These are phyloP conservation scores for Eutrema yunnanense DNA, from an alignment of 345 rosid species.

Conservation along the genomic window DNA sequence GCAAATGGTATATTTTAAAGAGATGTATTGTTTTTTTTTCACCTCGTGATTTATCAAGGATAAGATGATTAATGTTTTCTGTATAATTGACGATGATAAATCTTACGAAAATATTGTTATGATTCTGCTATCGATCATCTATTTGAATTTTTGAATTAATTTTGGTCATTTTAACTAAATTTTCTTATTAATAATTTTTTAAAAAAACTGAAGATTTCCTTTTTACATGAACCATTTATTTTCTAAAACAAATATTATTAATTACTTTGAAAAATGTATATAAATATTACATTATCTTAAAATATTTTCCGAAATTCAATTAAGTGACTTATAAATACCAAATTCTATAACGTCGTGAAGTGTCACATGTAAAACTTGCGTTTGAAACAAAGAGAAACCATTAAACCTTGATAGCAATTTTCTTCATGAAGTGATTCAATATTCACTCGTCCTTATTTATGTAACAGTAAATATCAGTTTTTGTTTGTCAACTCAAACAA, in stretches of 20 bases:
- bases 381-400: not conserved
- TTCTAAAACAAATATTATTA: too few relatives aligned
- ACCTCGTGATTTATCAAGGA: not conserved
- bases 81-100: not conserved
- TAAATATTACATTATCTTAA: too few relatives aligned
- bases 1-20: not conserved
- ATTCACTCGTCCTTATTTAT: not conserved
- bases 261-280: too few relatives aligned
- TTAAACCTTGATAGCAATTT: not conserved
- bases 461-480: not conserved
- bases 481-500: not conserved
- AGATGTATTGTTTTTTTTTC: not conserved
- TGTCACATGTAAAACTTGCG: slow-evolving; percentile 7
- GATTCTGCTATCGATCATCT: not conserved
- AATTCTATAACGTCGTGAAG: not conserved
- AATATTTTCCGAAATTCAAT: not conserved
- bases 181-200: not conserved
- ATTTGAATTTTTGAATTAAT: too few relatives aligned
- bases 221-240: too few relatives aligned
- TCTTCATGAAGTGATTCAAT: not conserved
- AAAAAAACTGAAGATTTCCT: not conserved
- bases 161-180: not conserved
- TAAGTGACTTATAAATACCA: not conserved
- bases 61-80: not conserved
- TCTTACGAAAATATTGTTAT: not conserved